Percentiles rank a stretch among this genome's conserved stretches.
phyloP scores from a whole-genome alignment of 1,284 basidiomycete genomes.

The Ustilago crameri region DNA sequence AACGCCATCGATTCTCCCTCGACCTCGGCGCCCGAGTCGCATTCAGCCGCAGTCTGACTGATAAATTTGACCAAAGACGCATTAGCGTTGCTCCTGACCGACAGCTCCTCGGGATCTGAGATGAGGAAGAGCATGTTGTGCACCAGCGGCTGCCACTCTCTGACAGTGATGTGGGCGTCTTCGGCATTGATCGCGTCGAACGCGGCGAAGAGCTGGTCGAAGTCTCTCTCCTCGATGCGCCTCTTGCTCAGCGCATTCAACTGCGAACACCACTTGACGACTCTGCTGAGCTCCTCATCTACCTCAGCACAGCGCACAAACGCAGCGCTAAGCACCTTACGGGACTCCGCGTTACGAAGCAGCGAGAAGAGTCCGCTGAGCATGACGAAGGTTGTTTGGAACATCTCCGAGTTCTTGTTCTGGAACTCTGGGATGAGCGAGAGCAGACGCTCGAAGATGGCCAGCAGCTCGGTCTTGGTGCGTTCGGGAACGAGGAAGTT shows the following conservation, averaged over 20 bases:
- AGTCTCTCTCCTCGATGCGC: slow-evolving; percentile 91
- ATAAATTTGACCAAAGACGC: slow-evolving; percentile 82
- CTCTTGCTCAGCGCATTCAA: slow-evolving; percentile 87
- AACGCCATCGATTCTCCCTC: slow-evolving; percentile 58
- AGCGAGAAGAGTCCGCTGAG: slow-evolving; percentile 59
- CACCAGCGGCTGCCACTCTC: slow-evolving; percentile 84
- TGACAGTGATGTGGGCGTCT: slow-evolving; percentile 69
- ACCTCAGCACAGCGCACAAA: slow-evolving; percentile 58
- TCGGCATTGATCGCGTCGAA: slow-evolving; percentile 81
- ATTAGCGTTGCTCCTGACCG: slow-evolving; percentile 85
- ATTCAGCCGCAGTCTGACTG: slow-evolving; percentile 31
- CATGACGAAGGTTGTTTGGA: slow-evolving; percentile 52
- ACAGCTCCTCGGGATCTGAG: slow-evolving; percentile 88
- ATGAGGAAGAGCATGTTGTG: slow-evolving; percentile 87
- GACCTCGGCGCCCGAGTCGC: slow-evolving; percentile 19
- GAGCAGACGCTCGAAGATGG: slow-evolving; percentile 79
- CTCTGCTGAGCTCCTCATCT: slow-evolving; percentile 44
- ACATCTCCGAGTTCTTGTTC: slow-evolving; percentile 44
- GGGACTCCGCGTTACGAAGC: slow-evolving; percentile 51
- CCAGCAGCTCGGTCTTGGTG: slow-evolving; percentile 84
- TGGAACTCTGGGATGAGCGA: slow-evolving; percentile 77
- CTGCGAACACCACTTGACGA: slow-evolving; percentile 48
- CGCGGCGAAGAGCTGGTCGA: slow-evolving; percentile 83
- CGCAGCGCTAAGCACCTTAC: slow-evolving; percentile 51
- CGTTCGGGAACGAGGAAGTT: slow-evolving; percentile 83